phyloP scores from a whole-genome alignment of 768 basidiomycete species.

The Gymnopilus junonius region DNA sequence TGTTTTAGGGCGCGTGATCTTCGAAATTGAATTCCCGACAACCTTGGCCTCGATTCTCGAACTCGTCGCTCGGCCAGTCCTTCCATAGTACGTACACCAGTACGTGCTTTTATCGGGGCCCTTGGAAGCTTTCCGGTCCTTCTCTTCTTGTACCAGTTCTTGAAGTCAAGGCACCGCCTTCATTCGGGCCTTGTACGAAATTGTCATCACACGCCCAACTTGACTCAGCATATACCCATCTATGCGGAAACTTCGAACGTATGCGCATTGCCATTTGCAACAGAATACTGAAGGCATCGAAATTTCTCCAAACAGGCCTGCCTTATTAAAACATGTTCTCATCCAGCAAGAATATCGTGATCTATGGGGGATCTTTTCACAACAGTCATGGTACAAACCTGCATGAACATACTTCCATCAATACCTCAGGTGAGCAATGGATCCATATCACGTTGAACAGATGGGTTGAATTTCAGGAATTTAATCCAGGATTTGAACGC shows the following conservation, averaged over 20 bases:
- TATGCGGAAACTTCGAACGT: neutral
- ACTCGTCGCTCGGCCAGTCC: too few species aligned
- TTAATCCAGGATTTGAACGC: neutral
- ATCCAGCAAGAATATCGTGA: neutral
- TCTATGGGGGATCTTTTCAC: neutral
- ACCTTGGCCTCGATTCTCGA: too few species aligned
- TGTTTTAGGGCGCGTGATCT: too few species aligned
- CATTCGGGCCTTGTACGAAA: too few species aligned
- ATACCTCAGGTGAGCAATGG: neutral
- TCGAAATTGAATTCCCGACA: too few species aligned
- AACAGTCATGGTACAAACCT: neutral
- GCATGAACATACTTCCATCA: neutral
- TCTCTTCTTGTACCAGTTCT: too few species aligned
- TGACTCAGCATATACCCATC: neutral
- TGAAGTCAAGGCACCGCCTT: too few species aligned
- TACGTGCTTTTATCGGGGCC: too few species aligned
- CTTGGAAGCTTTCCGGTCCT: too few species aligned
- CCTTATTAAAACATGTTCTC: neutral
- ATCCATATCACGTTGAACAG: neutral
- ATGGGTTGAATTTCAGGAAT: neutral
- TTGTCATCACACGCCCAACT: neutral
- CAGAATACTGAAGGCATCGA: neutral
- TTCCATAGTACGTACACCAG: too few species aligned
- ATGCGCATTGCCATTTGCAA: neutral
- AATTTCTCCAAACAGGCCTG: neutral